These are phyloP conservation scores for Gryganskiella cystojenkinii DNA, from an alignment of 192 early-diverging fungal species.

Conservation along the genomic window DNA sequence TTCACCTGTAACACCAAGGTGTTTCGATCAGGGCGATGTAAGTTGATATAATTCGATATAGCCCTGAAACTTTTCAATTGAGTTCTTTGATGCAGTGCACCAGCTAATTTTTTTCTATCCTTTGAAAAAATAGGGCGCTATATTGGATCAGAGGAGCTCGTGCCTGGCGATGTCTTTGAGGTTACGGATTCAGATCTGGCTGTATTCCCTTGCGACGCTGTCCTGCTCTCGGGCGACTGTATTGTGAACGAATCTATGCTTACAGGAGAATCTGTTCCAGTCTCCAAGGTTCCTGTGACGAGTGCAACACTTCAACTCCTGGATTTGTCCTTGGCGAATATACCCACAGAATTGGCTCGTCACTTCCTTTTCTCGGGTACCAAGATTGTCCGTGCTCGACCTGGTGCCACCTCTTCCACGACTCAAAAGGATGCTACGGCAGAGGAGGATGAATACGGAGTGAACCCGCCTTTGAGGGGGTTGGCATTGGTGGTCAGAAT, in stretches of 20 bases:
- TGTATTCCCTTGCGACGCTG: slow-evolving; percentile 90
- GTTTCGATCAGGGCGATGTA: slow-evolving; percentile 72
- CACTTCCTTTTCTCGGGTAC: slow-evolving; percentile 96
- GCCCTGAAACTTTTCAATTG: no score
- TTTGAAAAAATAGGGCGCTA: slow-evolving; percentile 51
- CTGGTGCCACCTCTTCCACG: slow-evolving; percentile 36
- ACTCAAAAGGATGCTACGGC: slow-evolving; percentile 39
- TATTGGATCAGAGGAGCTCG: slow-evolving; percentile 79
- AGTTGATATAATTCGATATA: no score
- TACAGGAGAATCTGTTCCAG: slow-evolving; percentile 96
- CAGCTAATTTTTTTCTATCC: background rate
- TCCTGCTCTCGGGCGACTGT: slow-evolving; percentile 93
- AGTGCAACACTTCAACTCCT: slow-evolving; percentile 68
- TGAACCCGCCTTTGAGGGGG: slow-evolving; percentile 53
- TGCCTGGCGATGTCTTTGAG: slow-evolving; percentile 97
- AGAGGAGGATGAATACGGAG: slow-evolving; percentile 39
- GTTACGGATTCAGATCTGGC: slow-evolving; percentile 67
- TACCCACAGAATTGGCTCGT: slow-evolving; percentile 79
- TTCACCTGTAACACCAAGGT: slow-evolving; percentile 85
- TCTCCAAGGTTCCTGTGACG: slow-evolving; percentile 88
- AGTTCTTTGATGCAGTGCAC: no score
- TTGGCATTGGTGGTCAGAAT: slow-evolving; percentile 86
- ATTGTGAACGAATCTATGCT: slow-evolving; percentile 99
- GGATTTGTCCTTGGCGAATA: slow-evolving; percentile 77
- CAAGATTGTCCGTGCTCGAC: slow-evolving; percentile 85